These are phyloP conservation scores for Rubus idaeus DNA, from an alignment of 306 rosid genomes.

Conservation along the genomic window DNA sequence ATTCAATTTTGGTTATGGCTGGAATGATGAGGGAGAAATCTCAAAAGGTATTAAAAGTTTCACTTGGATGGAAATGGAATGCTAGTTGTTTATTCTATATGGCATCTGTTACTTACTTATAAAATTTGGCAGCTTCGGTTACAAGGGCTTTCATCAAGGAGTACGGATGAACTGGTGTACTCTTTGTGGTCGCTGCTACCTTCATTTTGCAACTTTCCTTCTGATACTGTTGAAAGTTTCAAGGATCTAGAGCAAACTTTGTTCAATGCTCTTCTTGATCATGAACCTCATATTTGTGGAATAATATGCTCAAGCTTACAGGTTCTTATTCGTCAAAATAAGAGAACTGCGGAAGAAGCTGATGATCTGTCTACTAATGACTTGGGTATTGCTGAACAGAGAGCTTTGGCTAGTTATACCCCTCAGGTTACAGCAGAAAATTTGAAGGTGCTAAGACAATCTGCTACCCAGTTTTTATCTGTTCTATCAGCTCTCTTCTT, in stretches of 20 bases:
- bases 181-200: conserved; percentile 91
- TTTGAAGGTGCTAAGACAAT: conserved; percentile 50
- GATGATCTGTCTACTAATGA: conserved; percentile 31
- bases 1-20: conserved; percentile 55
- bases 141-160: conserved; percentile 71
- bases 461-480: conserved; percentile 46
- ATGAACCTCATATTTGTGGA: conserved; percentile 67
- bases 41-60: conserved; percentile 46
- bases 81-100: conserved; percentile 16
- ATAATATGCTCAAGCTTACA: conserved; percentile 80
- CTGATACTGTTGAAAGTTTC: conserved; percentile 72
- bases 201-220: conserved; percentile 85
- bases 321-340: conserved; percentile 78
- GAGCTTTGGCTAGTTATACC: conserved; percentile 46
- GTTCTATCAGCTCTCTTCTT: conserved; percentile 54
- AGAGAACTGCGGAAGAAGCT: conserved; percentile 46
- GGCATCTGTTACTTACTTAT: conserved; percentile 14
- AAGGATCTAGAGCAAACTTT: conserved; percentile 51
- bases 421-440: conserved; percentile 52
- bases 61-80: conserved; percentile 2
- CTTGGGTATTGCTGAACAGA: conserved; percentile 35
- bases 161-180: conserved; percentile 60
- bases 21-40: conserved; percentile 50
- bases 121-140: conserved; percentile 62
- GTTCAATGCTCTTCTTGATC: conserved; percentile 41